Base-by-base conservation (phyloP, 2,329 filamentous ascomycete species). In the Ophiostoma piceae region DNA sequence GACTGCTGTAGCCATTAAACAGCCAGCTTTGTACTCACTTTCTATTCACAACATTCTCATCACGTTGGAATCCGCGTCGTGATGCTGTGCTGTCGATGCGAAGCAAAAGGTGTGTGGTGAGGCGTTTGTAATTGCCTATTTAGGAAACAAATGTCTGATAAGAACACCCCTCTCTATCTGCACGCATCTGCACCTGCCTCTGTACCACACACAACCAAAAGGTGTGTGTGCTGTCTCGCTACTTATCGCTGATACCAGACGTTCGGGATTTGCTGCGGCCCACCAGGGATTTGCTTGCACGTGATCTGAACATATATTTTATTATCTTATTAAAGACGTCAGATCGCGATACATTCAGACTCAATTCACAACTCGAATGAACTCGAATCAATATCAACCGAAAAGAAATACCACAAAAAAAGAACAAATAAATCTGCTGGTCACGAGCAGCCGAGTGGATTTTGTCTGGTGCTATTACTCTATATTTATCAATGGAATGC, bases 371-470 rank as follows among this genome's bases (percentile, higher is more conserved):
- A 41, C 4, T 41, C 12, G n/a, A 64, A 64, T 37, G 1, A 51
- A 51, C 4, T 19, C 43, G 9, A 41, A 22, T 57, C 51, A 57
- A 57, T 11, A 26, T 4, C n/a, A 26, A 26, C 3, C 51, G 26
- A 57, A 29, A 26, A 8, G n/a, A 57, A 26, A 57, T 12, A 26
- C 12, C 9, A 26, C 16, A 39, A 65, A 39, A 51, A 47, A 39
- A 39, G 62, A 51, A 66, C 35, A 66, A 37, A 67, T 16, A 35
- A 66, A 39, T 70, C 67, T 69, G 67, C 47, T 29, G 43, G 62
- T 71, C 70, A 71, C 70, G 70, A 68, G 70, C 19, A 41, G 39
- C 62, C 62, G 68, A 69, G 72, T 73, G 72, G 72, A 70, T 73
- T 71, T 62, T 11, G 65, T 72, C 54, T 41, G 57, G 69, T 71